Evolutionary conservation across 495 filamentous ascomycete species (phyloP).

Genomic region (Lophium mytilinum): DNA sequence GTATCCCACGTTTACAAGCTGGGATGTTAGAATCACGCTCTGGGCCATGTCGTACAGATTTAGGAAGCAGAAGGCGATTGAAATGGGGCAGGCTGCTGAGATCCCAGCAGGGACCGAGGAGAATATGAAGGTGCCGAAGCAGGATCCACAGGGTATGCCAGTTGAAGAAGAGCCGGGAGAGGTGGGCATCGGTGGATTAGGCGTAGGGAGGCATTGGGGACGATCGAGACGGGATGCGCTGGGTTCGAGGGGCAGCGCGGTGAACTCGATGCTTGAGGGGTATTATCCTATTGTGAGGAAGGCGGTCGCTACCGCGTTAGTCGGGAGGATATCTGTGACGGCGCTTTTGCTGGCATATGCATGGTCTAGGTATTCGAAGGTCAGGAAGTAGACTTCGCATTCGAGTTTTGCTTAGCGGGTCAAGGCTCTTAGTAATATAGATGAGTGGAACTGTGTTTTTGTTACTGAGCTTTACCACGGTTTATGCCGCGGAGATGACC

Average conservation of each 20-base stretch:
- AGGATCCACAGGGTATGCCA: not conserved
- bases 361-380: slow-evolving; percentile 11
- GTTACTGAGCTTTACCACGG: no score
- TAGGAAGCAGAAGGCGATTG: slow-evolving; percentile 48
- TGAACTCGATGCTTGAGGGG: slow-evolving; percentile 57
- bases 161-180: slow-evolving; percentile 33
- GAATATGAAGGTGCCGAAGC: slow-evolving; percentile 22
- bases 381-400: not conserved
- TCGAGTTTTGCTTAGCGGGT: no score
- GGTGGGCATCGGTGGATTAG: slow-evolving; percentile 41
- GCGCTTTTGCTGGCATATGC: slow-evolving; percentile 10
- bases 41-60: slow-evolving; percentile 54
- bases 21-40: slow-evolving; percentile 53
- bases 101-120: slow-evolving; percentile 39
- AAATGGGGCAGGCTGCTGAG: slow-evolving; percentile 27
- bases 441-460: no score
- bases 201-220: slow-evolving; percentile 40
- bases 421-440: no score
- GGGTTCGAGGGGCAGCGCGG: slow-evolving; percentile 36
- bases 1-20: slow-evolving; percentile 65
- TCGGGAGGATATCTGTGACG: slow-evolving; percentile 29
- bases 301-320: slow-evolving; percentile 50
- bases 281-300: slow-evolving; percentile 58
- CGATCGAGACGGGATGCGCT: slow-evolving; percentile 22
- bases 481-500: no score